Base-by-base conservation (phyloP, 140 eudicot genomes). In the Stevia rebaudiana region DNA sequence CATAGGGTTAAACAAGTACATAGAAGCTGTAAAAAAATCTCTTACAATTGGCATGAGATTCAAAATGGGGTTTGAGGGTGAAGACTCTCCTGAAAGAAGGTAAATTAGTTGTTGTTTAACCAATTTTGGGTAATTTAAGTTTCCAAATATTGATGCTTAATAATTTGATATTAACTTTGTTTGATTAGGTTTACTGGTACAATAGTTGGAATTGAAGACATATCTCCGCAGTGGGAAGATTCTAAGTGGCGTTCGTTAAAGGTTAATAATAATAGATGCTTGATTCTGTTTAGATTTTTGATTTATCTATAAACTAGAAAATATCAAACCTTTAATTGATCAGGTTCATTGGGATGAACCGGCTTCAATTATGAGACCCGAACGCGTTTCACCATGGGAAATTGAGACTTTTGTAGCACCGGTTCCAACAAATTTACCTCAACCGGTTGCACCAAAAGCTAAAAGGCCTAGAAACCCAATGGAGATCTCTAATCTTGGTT, bases 291-390 rank as follows among this genome's bases (percentile, higher is more conserved):
- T 51, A 1, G 17, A 49, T 48, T 0, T 48, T n/a, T 18, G 8
- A 25, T 25, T 40, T 19, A 7, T 58, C 51, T 6, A 31, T 36
- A 44, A 23, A 16, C 15, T 40, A 12, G 60, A 23, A 28, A 52
- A 28, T 19, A 37, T 28, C 25, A 46, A 40, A 11, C 28, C 42
- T 52, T 47, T 57, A 66, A 16, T 40, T 58, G 42, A 39, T 23
- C 77, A 92, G 98, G 98, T 92, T 74, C 98, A 85, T 28, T 92
- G 98, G 98, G 96, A 91, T 65, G 97, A 90, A 76, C 84, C 94
- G 3, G 86, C 98, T 40, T 77, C 89, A 13, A 81, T 88, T 44
- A 25, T 65, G 21, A 88, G 98, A 69, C 96, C 98, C 5, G 98
- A 88, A 41, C 78, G 95, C 70, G 96, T 92, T 72, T 92, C 98